Evolutionary conservation across 371 early-diverging fungal species (phyloP).

Genomic region (Mortierella polycephala): DNA sequence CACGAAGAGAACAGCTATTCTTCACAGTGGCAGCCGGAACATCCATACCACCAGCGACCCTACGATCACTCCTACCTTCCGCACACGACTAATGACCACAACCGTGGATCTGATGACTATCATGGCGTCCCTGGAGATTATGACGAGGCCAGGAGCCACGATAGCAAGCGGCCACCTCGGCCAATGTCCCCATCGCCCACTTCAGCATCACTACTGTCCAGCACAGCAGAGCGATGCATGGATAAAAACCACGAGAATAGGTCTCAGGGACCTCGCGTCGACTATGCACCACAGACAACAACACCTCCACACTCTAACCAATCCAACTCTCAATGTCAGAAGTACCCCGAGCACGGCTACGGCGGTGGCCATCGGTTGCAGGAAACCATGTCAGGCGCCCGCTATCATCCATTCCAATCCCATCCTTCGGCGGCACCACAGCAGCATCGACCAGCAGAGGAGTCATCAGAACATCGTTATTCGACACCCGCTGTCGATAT

Average conservation of each 20-base stretch:
- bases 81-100: not conserved
- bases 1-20: not conserved
- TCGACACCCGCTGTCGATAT: constrained; percentile 36
- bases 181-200: no score
- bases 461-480: constrained; percentile 9
- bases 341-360: not conserved
- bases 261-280: no score
- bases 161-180: no score
- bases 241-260: no score
- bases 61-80: constrained; percentile 8
- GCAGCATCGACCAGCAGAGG: not conserved
- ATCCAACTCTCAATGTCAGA: not conserved
- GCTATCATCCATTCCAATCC: constrained; percentile 2
- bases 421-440: not conserved
- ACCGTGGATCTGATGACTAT: no score
- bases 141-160: no score
- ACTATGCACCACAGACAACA: no score
- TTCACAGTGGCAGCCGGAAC: constrained; percentile 9
- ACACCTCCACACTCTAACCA: no score
- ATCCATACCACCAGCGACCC: constrained; percentile 1
- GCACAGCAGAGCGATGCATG: no score
- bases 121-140: no score
- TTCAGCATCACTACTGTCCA: no score
- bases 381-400: not conserved
- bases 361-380: not conserved